Evolutionary conservation across 768 basidiomycete genomes (phyloP).

Genomic region (Cystobasidiopsis lactophilus): DNA sequence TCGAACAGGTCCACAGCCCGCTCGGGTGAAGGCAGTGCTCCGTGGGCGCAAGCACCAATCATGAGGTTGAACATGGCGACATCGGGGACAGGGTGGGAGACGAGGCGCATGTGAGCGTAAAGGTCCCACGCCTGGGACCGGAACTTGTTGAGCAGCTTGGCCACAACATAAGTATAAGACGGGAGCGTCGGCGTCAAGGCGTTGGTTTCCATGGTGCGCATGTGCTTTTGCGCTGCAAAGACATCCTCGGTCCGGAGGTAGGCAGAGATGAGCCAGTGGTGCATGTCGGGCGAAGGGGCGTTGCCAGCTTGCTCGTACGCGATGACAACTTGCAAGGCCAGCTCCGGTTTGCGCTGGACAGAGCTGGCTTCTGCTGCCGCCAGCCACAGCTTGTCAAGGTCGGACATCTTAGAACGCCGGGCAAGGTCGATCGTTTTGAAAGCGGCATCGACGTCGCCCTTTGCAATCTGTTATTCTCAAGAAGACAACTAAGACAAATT

Average conservation of each 20-base stretch:
- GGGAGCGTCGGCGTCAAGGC: background rate
- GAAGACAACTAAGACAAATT: no score
- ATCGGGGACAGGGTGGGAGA: conserved; percentile 64
- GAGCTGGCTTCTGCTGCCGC: no score
- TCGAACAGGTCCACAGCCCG: conserved; percentile 78
- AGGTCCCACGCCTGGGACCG: conserved; percentile 63
- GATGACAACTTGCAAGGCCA: no score
- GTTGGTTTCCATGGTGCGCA: background rate
- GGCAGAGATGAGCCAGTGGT: conserved; percentile 20
- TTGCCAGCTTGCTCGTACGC: conserved; percentile 8
- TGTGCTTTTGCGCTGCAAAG: conserved; percentile 1
- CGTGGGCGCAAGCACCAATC: conserved; percentile 59
- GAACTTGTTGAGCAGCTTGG: conserved; percentile 29
- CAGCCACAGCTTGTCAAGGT: no score
- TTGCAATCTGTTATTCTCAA: no score
- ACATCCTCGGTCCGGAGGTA: background rate
- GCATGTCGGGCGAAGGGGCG: conserved; percentile 19
- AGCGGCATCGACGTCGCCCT: no score
- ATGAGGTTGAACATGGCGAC: conserved; percentile 52
- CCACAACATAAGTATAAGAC: conserved; percentile 12
- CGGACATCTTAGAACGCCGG: no score
- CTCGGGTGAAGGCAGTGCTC: conserved; percentile 51
- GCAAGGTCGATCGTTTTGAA: no score
- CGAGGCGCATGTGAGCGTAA: conserved; percentile 87
- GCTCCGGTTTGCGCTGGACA: no score